Percentiles rank a stretch among this genome's conserved stretches.
phyloP scores from a whole-genome alignment of 2,329 filamentous ascomycete species.

The Coccinonectria pachysandricola region DNA sequence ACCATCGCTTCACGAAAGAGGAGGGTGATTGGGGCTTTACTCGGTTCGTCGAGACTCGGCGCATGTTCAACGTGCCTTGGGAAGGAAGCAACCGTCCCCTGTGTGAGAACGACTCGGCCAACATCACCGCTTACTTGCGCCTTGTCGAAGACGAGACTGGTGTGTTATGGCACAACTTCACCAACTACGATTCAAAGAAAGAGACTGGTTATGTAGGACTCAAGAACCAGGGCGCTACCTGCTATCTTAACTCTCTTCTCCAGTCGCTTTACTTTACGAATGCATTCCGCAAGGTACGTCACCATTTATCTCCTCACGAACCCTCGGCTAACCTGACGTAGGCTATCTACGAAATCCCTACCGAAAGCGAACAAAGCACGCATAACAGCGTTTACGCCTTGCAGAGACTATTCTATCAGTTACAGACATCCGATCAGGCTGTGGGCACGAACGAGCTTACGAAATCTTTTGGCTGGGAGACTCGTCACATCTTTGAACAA shows the following conservation, averaged over 20 bases:
- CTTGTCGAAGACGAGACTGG: conserved; percentile 81
- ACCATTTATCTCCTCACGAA: too few relatives aligned
- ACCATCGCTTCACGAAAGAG: conserved; percentile 90
- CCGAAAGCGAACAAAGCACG: conserved; percentile 69
- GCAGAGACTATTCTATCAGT: conserved; percentile 86
- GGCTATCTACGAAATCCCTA: conserved; percentile 96
- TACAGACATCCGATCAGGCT: conserved; percentile 75
- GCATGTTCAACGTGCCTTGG: conserved; percentile 71
- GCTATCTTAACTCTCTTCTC: conserved; percentile 75
- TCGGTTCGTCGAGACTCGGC: conserved; percentile 80
- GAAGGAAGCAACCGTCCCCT: conserved; percentile 60
- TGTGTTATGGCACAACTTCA: conserved; percentile 83
- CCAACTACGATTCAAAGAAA: conserved; percentile 97
- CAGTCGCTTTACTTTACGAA: conserved; percentile 84
- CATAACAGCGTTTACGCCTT: conserved; percentile 88
- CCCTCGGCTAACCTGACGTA: too few relatives aligned
- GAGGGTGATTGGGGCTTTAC: conserved; percentile 99
- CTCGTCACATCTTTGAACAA: conserved; percentile 94
- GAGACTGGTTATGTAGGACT: conserved; percentile 95
- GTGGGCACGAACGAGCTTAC: conserved; percentile 91
- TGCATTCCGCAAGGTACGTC: conserved; percentile 68
- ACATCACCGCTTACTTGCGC: conserved; percentile 74
- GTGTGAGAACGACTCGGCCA: conserved; percentile 65
- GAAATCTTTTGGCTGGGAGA: conserved; percentile 96
- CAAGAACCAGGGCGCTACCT: conserved; percentile 92